These are phyloP conservation scores for Annulohypoxylon nitens DNA, from an alignment of 495 filamentous ascomycete genomes.

Conservation along the genomic window DNA sequence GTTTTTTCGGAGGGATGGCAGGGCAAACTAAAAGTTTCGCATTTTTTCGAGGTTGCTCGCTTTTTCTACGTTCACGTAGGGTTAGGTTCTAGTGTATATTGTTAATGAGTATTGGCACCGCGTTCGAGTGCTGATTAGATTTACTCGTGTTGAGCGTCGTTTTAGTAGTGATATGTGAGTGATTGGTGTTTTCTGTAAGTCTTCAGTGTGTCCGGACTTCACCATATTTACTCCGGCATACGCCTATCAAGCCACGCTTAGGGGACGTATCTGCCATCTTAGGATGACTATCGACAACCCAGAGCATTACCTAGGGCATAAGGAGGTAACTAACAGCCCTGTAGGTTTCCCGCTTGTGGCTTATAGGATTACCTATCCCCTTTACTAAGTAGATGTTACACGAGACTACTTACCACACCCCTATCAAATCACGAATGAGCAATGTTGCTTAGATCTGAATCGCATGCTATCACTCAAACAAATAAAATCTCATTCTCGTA, in stretches of 20 bases:
- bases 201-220: no score
- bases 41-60: background rate
- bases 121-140: background rate
- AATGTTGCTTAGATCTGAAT: no score
- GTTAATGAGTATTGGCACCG: conserved; percentile 31
- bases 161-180: background rate
- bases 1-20: background rate
- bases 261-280: background rate
- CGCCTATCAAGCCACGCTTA: background rate
- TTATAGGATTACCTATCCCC: no score
- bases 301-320: no score
- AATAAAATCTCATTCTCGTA: background rate
- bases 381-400: no score
- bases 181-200: background rate
- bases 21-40: conserved; percentile 6
- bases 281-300: background rate
- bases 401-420: no score
- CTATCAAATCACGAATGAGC: no score
- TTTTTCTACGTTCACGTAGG: conserved; percentile 10
- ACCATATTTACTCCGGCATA: background rate
- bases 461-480: background rate
- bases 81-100: conserved; percentile 37
- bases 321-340: no score
- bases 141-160: background rate
- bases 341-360: no score